Evolutionary conservation across 108 stramenopile genomes (phyloP).

Genomic region (Skeletonema tropicum): DNA sequence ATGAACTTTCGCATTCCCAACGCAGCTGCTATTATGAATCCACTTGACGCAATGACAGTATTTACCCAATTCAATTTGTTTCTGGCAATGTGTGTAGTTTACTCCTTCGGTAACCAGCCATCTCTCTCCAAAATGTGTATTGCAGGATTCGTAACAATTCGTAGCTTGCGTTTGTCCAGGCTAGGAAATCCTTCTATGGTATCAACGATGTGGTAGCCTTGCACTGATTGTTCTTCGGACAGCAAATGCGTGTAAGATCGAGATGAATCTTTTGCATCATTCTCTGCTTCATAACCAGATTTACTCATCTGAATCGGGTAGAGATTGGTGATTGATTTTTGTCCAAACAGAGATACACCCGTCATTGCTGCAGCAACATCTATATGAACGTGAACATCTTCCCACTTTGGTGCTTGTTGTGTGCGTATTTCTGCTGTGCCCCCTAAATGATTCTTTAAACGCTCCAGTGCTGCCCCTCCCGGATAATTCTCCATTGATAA

Average conservation of each 20-base stretch:
- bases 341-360: conserved; percentile 89
- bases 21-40: background rate
- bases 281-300: conserved; percentile 83
- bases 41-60: background rate
- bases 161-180: conserved; percentile 43
- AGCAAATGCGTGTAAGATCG: conserved; percentile 64
- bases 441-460: conserved; percentile 51
- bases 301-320: conserved; percentile 64
- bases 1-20: background rate
- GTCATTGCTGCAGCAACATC: conserved; percentile 90
- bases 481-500: conserved; percentile 84
- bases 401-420: conserved; percentile 11
- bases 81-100: background rate
- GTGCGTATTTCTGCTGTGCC: conserved; percentile 5
- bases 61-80: background rate
- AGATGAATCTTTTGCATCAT: conserved; percentile 6
- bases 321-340: conserved; percentile 51
- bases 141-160: conserved; percentile 58
- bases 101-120: conserved; percentile 15
- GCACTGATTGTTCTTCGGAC: conserved; percentile 55
- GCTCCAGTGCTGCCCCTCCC: conserved; percentile 73
- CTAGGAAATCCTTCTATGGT: conserved; percentile 70
- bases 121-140: conserved; percentile 68
- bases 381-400: conserved; percentile 64
- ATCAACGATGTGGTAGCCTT: conserved; percentile 63